Evolutionary conservation across 495 filamentous ascomycete species (phyloP), one percentile per base, ranked within the genome.

Genomic region (Xylaria cubensis): DNA sequence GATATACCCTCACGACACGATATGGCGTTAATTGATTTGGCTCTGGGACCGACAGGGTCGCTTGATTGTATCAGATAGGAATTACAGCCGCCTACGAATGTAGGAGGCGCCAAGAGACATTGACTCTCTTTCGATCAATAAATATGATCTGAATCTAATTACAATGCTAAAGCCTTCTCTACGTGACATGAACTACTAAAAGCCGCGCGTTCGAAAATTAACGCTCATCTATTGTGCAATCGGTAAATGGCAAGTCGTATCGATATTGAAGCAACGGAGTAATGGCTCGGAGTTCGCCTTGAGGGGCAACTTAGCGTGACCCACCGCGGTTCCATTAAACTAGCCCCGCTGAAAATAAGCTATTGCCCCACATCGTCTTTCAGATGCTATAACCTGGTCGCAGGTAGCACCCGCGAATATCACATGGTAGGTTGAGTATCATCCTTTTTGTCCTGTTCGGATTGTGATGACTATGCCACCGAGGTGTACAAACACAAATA

Each of bases 1-100:
- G 69, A 76, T 74, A 76, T 73, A 74, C 71, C 56, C 71, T 72
- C 72, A 75, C n/a, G 70, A 66, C 39, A 67, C 41, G 61, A 74
- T 51, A 48, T 56, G 75, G 72, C 69, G 76, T 79, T 78, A 64
- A 73, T 67, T 70, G 74, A 48, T 68, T 67, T 59, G 67, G 64
- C 63, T 69, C 65, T 64, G 70, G 67, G 63, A 74, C 59, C 61
- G 59, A 12, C 36, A 19, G 74, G 63, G 61, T 56, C 24, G 24
- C 36, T 58, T 29, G 69, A 21, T 44, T 72, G 68, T 51, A 73
- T 59, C 71, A 74, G 72, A 53, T 67, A 70, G 46, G 41, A 74
- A 67, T 67, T 71, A 55, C 67, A 62, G 21, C 59, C 13, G 26
- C 62, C 24, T 15, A 61, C 34, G 19, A 19, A 61, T 15, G 15